Percentiles rank a stretch among this genome's conserved stretches.
Conservation (phyloP, 208 protist species). For the Balamuthia mandrillaris region DNA sequence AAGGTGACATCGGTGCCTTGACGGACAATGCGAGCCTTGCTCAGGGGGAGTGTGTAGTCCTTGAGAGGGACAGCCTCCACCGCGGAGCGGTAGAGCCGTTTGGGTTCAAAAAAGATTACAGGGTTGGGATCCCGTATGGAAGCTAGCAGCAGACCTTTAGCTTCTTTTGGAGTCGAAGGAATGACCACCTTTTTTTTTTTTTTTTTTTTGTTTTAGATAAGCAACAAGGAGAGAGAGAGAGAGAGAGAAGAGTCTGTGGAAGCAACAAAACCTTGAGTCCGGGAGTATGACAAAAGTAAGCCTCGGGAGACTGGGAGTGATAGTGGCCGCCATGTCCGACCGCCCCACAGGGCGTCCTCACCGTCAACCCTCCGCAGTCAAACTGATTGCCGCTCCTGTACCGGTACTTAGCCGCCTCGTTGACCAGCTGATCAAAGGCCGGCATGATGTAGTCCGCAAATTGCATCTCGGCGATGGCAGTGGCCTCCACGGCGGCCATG, state of each 20-base stretch:
- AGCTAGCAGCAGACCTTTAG: conserved; percentile 87
- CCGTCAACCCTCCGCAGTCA: conserved; percentile 86
- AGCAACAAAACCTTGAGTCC: conserved; percentile 73
- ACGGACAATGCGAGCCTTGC: conserved; percentile 81
- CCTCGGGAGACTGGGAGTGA: conserved; percentile 92
- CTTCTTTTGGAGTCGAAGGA: conserved; percentile 70
- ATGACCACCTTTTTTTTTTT: conserved; percentile 75
- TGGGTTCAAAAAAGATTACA: conserved; percentile 95
- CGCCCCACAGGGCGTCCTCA: conserved; percentile 90
- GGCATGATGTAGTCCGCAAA: conserved; percentile 99
- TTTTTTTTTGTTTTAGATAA: neutral
- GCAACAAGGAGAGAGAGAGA: neutral
- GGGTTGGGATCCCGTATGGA: conserved; percentile 87
- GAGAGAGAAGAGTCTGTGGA: neutral
- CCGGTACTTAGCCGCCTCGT: conserved; percentile 97
- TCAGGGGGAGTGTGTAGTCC: conserved; percentile 89
- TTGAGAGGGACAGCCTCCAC: conserved; percentile 79
- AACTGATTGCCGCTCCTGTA: conserved; percentile 91
- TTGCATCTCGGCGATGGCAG: conserved; percentile 95
- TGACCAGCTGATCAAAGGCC: conserved; percentile 96
- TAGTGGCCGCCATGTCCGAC: conserved; percentile 96
- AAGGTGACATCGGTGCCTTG: conserved; percentile 89
- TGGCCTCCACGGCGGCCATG: conserved; percentile 75
- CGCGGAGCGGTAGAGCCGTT: conserved; percentile 85
- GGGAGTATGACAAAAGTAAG: conserved; percentile 91